These are phyloP conservation scores for Pyrenochaeta sp. DNA, from an alignment of 2,329 filamentous ascomycete species.

Conservation along the genomic window DNA sequence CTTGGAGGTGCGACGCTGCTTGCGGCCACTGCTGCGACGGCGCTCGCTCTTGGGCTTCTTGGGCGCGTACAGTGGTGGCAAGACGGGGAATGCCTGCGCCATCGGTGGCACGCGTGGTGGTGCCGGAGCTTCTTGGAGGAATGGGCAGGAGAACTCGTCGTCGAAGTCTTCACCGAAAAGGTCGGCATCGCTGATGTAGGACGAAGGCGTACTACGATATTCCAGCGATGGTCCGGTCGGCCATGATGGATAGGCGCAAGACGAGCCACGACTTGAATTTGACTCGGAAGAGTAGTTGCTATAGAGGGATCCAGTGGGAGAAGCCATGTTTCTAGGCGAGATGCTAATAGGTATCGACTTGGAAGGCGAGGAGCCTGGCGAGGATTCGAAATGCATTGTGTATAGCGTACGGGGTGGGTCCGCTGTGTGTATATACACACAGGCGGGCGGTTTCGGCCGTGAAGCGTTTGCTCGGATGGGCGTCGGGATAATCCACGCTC, in stretches of 20 bases:
- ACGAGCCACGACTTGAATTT: constrained; percentile 41
- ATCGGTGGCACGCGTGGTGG: constrained; percentile 49
- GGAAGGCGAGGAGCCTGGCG: constrained; percentile 48
- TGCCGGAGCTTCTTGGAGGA: constrained; percentile 51
- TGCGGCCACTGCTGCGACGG: constrained; percentile 51
- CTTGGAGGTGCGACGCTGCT: constrained; percentile 51
- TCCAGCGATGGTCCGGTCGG: constrained; percentile 49
- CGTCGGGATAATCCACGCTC: background rate
- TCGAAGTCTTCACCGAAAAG: constrained; percentile 51
- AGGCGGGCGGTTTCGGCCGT: constrained; percentile 36
- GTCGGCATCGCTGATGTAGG: constrained; percentile 54
- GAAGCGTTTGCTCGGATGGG: constrained; percentile 16
- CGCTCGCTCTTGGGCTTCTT: constrained; percentile 53
- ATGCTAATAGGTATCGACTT: constrained; percentile 51
- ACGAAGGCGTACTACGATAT: constrained; percentile 48
- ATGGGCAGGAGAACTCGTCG: constrained; percentile 40
- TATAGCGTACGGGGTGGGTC: constrained; percentile 36
- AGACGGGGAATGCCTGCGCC: constrained; percentile 47
- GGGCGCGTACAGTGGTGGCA: constrained; percentile 50
- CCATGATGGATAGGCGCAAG: constrained; percentile 54
- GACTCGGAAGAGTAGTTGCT: constrained; percentile 45
- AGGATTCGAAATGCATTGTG: constrained; percentile 49
- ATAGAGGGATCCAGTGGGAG: constrained; percentile 47
- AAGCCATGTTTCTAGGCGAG: constrained; percentile 46
- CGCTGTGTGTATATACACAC: constrained; percentile 33